These are phyloP conservation scores for Monosporascus sp. DNA, from an alignment of 2,329 filamentous ascomycete genomes.

Conservation along the genomic window DNA sequence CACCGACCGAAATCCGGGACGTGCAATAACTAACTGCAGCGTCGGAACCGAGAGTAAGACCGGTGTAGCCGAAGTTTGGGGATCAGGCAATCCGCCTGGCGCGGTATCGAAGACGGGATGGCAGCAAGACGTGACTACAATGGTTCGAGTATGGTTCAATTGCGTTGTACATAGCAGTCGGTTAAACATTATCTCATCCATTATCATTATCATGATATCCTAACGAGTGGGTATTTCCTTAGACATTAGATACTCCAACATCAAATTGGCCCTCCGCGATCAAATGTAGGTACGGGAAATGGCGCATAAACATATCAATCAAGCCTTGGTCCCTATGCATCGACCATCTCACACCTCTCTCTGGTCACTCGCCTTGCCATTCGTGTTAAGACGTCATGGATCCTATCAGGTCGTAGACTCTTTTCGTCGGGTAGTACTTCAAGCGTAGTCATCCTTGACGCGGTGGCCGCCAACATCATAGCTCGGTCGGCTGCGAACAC, in stretches of 20 bases:
- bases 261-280: background rate
- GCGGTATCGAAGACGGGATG: too few species aligned
- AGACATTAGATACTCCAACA: background rate
- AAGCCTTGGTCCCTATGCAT: background rate
- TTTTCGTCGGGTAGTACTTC: slow-evolving; percentile 17
- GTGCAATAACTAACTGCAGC: too few species aligned
- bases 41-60: too few species aligned
- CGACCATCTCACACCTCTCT: background rate
- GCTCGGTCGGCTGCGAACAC: slow-evolving; percentile 47
- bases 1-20: too few species aligned
- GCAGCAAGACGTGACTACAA: too few species aligned
- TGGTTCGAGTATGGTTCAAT: too few species aligned
- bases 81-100: too few species aligned
- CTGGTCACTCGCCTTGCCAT: background rate
- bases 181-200: too few species aligned
- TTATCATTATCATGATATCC: background rate
- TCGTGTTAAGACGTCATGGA: background rate
- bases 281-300: background rate
- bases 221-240: background rate
- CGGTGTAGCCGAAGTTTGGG: too few species aligned
- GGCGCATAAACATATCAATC: background rate
- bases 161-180: too few species aligned
- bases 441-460: slow-evolving; percentile 67
- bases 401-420: background rate
- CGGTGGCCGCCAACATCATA: slow-evolving; percentile 52